Conservation (phyloP, 2,329 filamentous ascomycete species). For the Clarireedia monteithiana region DNA sequence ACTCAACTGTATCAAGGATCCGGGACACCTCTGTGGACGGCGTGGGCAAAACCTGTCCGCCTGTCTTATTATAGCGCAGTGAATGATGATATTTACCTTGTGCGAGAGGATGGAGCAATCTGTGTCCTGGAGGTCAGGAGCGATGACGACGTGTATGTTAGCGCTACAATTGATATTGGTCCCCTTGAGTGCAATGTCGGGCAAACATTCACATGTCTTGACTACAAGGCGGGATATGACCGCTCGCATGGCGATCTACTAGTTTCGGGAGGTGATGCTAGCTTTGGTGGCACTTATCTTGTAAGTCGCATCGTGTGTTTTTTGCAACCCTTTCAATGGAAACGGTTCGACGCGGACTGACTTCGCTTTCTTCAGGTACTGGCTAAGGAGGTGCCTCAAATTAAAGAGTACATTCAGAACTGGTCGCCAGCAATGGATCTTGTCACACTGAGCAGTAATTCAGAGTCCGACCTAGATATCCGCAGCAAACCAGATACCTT, state of each 20-base stretch:
- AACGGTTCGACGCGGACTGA: neutral
- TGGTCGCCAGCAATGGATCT: constrained; percentile 41
- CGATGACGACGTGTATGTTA: constrained; percentile 42
- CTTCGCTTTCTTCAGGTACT: constrained; percentile 35
- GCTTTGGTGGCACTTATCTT: constrained; percentile 64
- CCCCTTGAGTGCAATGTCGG: constrained; percentile 68
- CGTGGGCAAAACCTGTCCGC: constrained; percentile 75
- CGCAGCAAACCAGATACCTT: constrained; percentile 15
- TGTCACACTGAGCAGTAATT: constrained; percentile 32
- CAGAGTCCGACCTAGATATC: neutral
- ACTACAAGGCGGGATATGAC: constrained; percentile 48
- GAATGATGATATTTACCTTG: constrained; percentile 77
- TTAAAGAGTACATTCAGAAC: constrained; percentile 55
- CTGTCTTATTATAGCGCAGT: constrained; percentile 49
- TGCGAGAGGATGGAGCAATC: constrained; percentile 78
- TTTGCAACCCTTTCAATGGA: neutral
- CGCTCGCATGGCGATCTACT: constrained; percentile 31
- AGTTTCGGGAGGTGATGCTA: constrained; percentile 50
- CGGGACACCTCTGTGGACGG: constrained; percentile 61
- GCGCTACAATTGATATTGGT: constrained; percentile 51
- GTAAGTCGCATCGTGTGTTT: constrained; percentile 18
- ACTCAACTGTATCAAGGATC: constrained; percentile 33
- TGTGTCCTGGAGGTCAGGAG: constrained; percentile 62
- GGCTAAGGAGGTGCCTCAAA: constrained; percentile 44
- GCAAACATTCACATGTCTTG: constrained; percentile 66